phyloP scores from a whole-genome alignment of 1,139 yeast species.

The Diutina sp. region DNA sequence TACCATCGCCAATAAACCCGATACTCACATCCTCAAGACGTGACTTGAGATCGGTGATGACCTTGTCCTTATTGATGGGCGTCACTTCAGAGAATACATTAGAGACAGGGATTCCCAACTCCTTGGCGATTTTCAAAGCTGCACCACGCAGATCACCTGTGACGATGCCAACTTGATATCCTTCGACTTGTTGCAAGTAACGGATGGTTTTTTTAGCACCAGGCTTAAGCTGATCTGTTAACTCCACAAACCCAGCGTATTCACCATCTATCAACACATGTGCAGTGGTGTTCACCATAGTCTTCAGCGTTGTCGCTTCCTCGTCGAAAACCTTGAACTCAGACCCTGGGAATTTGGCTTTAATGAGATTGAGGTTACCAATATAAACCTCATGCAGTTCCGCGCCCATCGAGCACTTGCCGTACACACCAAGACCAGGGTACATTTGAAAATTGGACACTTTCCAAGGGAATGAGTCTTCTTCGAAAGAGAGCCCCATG shows the following conservation, averaged over 20 bases:
- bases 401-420: slow-evolving; percentile 11
- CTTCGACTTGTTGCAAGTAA: slow-evolving; percentile 34
- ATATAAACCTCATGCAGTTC: slow-evolving; percentile 25
- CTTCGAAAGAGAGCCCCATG: slow-evolving; percentile 19
- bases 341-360: slow-evolving; percentile 5
- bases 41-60: slow-evolving; percentile 47
- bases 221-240: slow-evolving; percentile 58
- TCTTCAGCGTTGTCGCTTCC: slow-evolving; percentile 9
- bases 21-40: slow-evolving; percentile 26
- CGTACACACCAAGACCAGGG: slow-evolving; percentile 62
- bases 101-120: slow-evolving; percentile 50
- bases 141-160: slow-evolving; percentile 73
- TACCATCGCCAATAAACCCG: slow-evolving; percentile 94
- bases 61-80: slow-evolving; percentile 65
- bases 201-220: slow-evolving; percentile 52
- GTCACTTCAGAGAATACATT: slow-evolving; percentile 68
- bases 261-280: slow-evolving; percentile 39
- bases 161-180: slow-evolving; percentile 70
- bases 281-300: slow-evolving; percentile 17
- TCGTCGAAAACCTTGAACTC: background rate
- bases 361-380: slow-evolving; percentile 45
- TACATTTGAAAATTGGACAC: slow-evolving; percentile 33
- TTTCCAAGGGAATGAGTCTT: slow-evolving; percentile 17
- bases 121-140: slow-evolving; percentile 52
- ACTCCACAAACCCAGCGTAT: slow-evolving; percentile 52